phyloP scores from a whole-genome alignment of 2,329 filamentous ascomycete genomes.

The Shiraia sp. region DNA sequence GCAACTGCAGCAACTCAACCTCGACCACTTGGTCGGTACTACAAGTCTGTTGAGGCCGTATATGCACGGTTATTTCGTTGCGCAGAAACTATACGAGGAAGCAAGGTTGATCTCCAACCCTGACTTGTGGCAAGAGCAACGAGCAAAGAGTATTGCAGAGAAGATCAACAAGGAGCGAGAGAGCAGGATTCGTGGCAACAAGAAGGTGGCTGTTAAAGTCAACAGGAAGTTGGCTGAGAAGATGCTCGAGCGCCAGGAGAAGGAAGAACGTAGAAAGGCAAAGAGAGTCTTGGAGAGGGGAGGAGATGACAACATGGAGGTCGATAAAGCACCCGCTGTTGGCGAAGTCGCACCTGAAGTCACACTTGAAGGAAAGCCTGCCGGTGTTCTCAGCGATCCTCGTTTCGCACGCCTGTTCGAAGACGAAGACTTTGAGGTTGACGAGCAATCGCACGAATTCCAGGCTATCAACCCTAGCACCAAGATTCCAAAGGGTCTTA shows the following conservation, averaged over 20 bases:
- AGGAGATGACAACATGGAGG: constrained; percentile 55
- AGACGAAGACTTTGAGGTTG: constrained; percentile 88
- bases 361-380: constrained; percentile 48
- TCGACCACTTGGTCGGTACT: constrained; percentile 87
- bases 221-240: constrained; percentile 74
- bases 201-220: constrained; percentile 89
- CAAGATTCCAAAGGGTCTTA: constrained; percentile 57
- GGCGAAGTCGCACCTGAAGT: constrained; percentile 45
- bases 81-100: constrained; percentile 93
- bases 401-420: constrained; percentile 91
- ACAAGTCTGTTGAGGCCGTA: constrained; percentile 90
- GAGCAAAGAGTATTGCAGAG: constrained; percentile 86
- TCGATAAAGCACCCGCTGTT: constrained; percentile 29
- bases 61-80: constrained; percentile 99
- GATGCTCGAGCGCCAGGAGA: constrained; percentile 71
- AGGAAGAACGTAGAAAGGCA: constrained; percentile 55
- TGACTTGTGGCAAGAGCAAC: constrained; percentile 90
- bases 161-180: constrained; percentile 98
- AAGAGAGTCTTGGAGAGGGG: constrained; percentile 60
- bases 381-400: constrained; percentile 71
- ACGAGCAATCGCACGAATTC: constrained; percentile 88
- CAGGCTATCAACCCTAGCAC: constrained; percentile 87
- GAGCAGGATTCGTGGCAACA: constrained; percentile 88
- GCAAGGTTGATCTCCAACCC: constrained; percentile 91
- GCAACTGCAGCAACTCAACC: constrained; percentile 81